Percentiles rank a stretch among this genome's conserved stretches.
Evolutionary conservation across 441 rosid species (phyloP).

Genomic region (Arabidopsis hybrid): DNA sequence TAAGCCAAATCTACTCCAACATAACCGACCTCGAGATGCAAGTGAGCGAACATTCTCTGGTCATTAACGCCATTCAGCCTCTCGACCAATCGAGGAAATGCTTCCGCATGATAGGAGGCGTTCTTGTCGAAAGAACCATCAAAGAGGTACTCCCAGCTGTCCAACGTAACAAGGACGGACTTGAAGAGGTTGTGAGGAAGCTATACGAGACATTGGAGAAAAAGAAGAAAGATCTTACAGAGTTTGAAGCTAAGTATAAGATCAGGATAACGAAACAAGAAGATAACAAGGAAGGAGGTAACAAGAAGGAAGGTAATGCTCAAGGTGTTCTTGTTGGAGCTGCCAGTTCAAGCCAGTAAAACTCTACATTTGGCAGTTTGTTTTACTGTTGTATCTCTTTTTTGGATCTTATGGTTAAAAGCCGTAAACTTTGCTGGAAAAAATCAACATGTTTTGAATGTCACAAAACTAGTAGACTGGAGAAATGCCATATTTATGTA

Average conservation of each 20-base stretch:
- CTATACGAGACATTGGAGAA: constrained; percentile 81
- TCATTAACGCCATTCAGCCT: constrained; percentile 85
- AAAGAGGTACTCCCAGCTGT: constrained; percentile 94
- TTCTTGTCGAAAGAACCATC: constrained; percentile 91
- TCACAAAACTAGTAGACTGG: constrained; percentile 32
- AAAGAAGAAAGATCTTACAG: constrained; percentile 82
- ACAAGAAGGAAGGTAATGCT: constrained; percentile 83
- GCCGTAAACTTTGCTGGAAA: constrained; percentile 15
- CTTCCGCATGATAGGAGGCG: constrained; percentile 94
- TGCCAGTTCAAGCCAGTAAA: constrained; percentile 60
- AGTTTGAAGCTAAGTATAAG: constrained; percentile 83
- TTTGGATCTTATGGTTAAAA: constrained; percentile 2
- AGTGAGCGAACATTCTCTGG: constrained; percentile 85
- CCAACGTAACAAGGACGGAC: constrained; percentile 88
- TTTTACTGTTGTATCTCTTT: constrained; percentile 6
- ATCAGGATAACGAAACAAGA: constrained; percentile 82
- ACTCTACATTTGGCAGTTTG: constrained; percentile 7
- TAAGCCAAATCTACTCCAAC: constrained; percentile 87
- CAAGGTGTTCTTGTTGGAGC: constrained; percentile 98
- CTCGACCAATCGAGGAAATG: constrained; percentile 83
- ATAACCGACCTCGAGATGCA: constrained; percentile 97
- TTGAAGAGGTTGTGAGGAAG: constrained; percentile 84
- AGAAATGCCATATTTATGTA: constrained; percentile 22
- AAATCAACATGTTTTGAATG: constrained; percentile 28
- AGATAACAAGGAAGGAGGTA: constrained; percentile 57